Evolutionary conservation across 768 basidiomycete genomes (phyloP).

Genomic region (Gautieria morchelliformis): DNA sequence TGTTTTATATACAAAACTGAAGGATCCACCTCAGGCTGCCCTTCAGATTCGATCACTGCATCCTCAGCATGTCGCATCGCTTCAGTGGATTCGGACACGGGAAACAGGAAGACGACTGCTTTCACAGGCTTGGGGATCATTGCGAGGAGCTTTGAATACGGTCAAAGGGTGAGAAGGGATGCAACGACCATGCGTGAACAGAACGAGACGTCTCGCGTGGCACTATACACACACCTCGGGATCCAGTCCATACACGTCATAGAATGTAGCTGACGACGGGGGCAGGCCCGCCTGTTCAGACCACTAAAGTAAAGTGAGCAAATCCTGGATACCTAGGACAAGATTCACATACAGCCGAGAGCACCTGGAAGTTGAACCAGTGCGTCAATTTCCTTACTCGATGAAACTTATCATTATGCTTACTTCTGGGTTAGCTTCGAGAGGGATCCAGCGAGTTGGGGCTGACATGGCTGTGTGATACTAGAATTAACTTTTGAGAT

Average conservation of each 20-base stretch:
- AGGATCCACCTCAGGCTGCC: slow-evolving; percentile 42
- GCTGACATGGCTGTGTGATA: neutral
- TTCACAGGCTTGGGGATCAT: slow-evolving; percentile 68
- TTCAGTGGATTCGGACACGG: slow-evolving; percentile 45
- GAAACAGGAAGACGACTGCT: slow-evolving; percentile 83
- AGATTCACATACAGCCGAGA: neutral
- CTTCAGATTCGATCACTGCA: slow-evolving; percentile 35
- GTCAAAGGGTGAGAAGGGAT: neutral
- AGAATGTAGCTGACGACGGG: slow-evolving; percentile 39
- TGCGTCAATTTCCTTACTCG: neutral
- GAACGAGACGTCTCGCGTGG: neutral
- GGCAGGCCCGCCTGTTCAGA: slow-evolving; percentile 58
- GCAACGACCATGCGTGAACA: neutral
- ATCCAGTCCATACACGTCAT: slow-evolving; percentile 69
- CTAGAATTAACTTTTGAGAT: neutral
- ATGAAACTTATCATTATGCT: neutral
- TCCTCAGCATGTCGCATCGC: slow-evolving; percentile 52
- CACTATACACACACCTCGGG: slow-evolving; percentile 34
- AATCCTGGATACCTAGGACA: neutral
- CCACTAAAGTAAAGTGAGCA: slow-evolving; percentile 36
- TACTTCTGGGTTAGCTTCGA: slow-evolving; percentile 67
- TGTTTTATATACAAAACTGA: slow-evolving; percentile 85
- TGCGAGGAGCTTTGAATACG: slow-evolving; percentile 46
- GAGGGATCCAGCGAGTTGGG: slow-evolving; percentile 56
- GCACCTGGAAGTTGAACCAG: slow-evolving; percentile 39